A percentile compares a stretch with the other conserved stretches of the same genome.
Conservation (phyloP, 352 stramenopile genomes). For the Pythium coloratum region DNA sequence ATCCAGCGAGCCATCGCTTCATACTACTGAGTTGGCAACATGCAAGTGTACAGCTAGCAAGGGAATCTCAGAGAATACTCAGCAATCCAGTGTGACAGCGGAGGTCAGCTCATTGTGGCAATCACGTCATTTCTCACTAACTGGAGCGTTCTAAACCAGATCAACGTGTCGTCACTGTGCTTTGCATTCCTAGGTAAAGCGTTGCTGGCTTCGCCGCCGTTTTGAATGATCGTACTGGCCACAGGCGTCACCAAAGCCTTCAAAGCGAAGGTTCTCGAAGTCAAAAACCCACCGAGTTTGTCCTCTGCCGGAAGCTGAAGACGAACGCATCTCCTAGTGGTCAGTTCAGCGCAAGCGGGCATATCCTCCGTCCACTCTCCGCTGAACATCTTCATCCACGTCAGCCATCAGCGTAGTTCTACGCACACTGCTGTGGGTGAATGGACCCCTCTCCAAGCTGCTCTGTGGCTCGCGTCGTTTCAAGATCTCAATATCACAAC, state of each 20-base stretch:
- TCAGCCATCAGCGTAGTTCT: neutral
- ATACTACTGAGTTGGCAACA: neutral
- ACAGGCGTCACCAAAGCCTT: neutral
- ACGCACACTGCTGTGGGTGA: too few relatives aligned
- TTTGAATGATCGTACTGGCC: neutral
- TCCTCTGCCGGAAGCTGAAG: neutral
- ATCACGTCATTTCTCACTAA: neutral
- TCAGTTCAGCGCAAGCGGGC: neutral
- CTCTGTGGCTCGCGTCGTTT: neutral
- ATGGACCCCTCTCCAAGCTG: too few relatives aligned
- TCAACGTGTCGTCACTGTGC: neutral
- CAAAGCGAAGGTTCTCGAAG: neutral
- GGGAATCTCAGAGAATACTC: neutral
- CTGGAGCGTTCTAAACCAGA: neutral
- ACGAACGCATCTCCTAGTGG: neutral
- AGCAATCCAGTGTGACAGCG: too few relatives aligned
- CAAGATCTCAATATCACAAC: conserved; percentile 1
- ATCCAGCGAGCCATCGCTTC: conserved; percentile 26
- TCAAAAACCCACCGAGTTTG: neutral
- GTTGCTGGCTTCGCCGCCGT: neutral
- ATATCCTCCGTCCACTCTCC: neutral
- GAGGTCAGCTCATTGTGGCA: neutral
- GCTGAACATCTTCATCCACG: neutral
- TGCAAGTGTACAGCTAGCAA: neutral
- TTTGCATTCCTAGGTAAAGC: neutral